phyloP scores from a whole-genome alignment of 2,329 filamentous ascomycete species.

The Ophiobolus disseminans region DNA sequence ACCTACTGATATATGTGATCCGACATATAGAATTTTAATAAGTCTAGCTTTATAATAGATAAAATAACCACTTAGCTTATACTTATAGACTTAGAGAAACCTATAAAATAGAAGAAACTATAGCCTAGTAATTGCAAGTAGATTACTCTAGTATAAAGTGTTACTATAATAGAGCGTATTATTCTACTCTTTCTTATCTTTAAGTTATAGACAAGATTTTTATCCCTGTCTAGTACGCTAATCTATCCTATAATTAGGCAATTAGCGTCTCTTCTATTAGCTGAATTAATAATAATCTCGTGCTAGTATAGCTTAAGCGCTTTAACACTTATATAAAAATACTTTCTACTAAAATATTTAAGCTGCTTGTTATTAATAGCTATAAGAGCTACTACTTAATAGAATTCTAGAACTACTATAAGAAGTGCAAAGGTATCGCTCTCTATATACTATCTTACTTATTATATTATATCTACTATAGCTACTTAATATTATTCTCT shows the following conservation, averaged over 20 bases:
- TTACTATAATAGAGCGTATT: constrained; percentile 4
- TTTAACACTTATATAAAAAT: constrained; percentile 43
- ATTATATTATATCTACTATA: constrained; percentile 51
- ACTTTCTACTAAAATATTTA: constrained; percentile 31
- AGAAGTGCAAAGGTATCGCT: too few species aligned
- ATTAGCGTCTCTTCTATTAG: constrained; percentile 42
- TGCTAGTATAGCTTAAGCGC: constrained; percentile 46
- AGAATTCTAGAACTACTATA: constrained; percentile 47
- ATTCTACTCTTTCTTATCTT: constrained; percentile 28
- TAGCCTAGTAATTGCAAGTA: constrained; percentile 39
- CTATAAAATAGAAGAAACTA: constrained; percentile 19
- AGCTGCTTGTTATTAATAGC: constrained; percentile 50
- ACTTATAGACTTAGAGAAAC: constrained; percentile 30
- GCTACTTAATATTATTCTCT: constrained; percentile 51
- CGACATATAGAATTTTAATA: constrained; percentile 30
- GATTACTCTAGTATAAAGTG: constrained; percentile 26
- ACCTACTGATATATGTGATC: too few species aligned
- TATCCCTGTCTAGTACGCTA: constrained; percentile 4
- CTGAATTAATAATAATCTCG: constrained; percentile 46
- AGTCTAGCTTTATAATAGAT: constrained; percentile 45
- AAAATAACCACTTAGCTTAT: constrained; percentile 33
- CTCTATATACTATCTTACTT: constrained; percentile 47
- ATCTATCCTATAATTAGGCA: constrained; percentile 29
- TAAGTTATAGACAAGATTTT: constrained; percentile 14
- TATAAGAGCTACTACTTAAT: constrained; percentile 45